Evolutionary conservation across 495 filamentous ascomycete genomes (phyloP).

Genomic region (Neurospora tetrasperma): DNA sequence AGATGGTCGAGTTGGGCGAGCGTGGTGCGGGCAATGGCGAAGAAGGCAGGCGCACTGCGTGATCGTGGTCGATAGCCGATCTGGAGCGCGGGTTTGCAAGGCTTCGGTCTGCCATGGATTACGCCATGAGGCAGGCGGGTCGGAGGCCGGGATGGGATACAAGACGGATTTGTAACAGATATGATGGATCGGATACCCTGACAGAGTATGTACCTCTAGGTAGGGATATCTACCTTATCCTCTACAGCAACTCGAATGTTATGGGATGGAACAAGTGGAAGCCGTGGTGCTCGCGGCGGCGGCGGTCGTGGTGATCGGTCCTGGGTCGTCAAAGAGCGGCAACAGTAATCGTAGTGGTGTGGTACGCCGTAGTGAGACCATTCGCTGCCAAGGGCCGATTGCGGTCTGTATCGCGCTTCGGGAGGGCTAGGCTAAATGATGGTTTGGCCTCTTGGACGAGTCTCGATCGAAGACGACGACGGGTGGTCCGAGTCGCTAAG

Average conservation of each 20-base stretch:
- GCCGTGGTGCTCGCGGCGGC: neutral
- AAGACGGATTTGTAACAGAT: neutral
- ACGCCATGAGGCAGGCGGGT: conserved; percentile 40
- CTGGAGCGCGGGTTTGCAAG: conserved; percentile 40
- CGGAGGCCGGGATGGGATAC: conserved; percentile 5
- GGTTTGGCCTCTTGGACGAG: neutral
- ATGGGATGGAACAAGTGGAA: neutral
- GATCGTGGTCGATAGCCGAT: conserved; percentile 43
- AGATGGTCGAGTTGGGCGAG: conserved; percentile 8
- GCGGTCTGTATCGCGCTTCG: neutral
- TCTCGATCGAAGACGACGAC: neutral
- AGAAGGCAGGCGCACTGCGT: conserved; percentile 30
- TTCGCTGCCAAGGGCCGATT: neutral
- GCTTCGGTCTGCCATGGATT: conserved; percentile 50
- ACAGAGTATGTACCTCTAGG: too few species aligned
- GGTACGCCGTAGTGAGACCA: neutral
- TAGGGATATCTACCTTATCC: too few species aligned
- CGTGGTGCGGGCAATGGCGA: conserved; percentile 1
- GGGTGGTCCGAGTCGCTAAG: neutral
- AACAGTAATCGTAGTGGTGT: neutral
- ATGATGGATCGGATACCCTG: neutral
- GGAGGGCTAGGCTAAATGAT: neutral
- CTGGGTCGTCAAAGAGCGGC: neutral
- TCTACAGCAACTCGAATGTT: neutral
- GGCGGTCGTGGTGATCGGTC: neutral